Percentiles rank a stretch among this genome's conserved stretches.
These are phyloP conservation scores for Aspergillus awamori DNA, from an alignment of 2,329 filamentous ascomycete species.

Conservation along the genomic window DNA sequence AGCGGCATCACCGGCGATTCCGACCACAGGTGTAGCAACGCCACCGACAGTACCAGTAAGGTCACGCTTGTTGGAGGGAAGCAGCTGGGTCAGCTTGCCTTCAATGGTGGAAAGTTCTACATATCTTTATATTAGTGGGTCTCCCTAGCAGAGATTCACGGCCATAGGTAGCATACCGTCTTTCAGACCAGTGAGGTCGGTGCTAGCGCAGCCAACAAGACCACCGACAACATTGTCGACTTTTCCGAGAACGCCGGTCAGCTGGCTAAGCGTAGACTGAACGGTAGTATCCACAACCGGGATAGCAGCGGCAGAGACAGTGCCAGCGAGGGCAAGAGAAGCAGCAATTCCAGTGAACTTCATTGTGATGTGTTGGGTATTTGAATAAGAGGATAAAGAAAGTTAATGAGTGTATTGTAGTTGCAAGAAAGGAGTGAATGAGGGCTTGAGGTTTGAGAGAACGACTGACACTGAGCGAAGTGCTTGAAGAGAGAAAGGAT, in stretches of 20 bases:
- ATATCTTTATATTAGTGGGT: background rate
- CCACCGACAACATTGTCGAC: slow-evolving; percentile 21
- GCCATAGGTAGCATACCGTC: slow-evolving; percentile 5
- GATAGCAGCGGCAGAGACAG: slow-evolving; percentile 34
- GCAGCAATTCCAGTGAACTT: slow-evolving; percentile 41
- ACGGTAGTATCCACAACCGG: slow-evolving; percentile 21
- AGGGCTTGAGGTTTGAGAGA: slow-evolving; percentile 18
- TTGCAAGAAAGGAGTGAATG: slow-evolving; percentile 18
- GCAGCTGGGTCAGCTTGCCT: slow-evolving; percentile 16
- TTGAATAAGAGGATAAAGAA: slow-evolving; percentile 7
- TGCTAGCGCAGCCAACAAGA: slow-evolving; percentile 13
- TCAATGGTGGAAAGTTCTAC: slow-evolving; percentile 20
- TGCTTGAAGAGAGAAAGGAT: slow-evolving; percentile 19
- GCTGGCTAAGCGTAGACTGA: slow-evolving; percentile 16
- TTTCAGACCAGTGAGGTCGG: slow-evolving; percentile 16
- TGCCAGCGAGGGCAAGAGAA: slow-evolving; percentile 35
- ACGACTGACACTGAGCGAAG: slow-evolving; percentile 26
- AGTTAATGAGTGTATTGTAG: slow-evolving; percentile 27
- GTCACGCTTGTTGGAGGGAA: background rate
- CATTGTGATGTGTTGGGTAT: slow-evolving; percentile 29
- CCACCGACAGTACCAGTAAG: slow-evolving; percentile 13
- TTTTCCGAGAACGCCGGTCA: slow-evolving; percentile 20
- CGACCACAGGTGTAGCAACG: background rate
- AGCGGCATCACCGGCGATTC: background rate
- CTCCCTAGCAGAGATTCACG: background rate